Evolutionary conservation across 441 rosid genomes (phyloP).

Genomic region (Erysimum cheiri): DNA sequence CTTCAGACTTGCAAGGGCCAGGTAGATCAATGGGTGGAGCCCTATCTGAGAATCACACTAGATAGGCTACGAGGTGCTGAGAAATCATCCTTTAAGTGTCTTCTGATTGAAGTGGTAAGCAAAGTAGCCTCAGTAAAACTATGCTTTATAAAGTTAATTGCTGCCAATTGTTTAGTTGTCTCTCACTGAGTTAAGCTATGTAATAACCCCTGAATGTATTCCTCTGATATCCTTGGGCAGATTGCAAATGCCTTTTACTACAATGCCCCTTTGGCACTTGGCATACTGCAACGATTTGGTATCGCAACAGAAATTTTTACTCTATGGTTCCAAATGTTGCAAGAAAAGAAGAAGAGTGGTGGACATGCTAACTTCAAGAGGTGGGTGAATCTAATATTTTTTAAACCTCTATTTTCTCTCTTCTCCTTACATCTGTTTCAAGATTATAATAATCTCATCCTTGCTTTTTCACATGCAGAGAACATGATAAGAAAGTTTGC

Average conservation of each 20-base stretch:
- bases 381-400: conserved; percentile 46
- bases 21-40: conserved; percentile 97
- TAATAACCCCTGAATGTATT: conserved; percentile 30
- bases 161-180: background rate
- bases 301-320: conserved; percentile 71
- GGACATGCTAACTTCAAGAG: conserved; percentile 77
- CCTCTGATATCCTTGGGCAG: conserved; percentile 49
- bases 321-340: conserved; percentile 95
- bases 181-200: conserved; percentile 21
- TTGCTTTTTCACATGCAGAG: conserved; percentile 59
- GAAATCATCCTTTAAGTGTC: conserved; percentile 87
- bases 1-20: conserved; percentile 96
- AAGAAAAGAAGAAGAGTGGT: conserved; percentile 90
- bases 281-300: conserved; percentile 79
- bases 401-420: conserved; percentile 15
- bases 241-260: conserved; percentile 94
- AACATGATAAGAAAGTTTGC: conserved; percentile 95
- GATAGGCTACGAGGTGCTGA: conserved; percentile 80
- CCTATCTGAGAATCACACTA: conserved; percentile 81
- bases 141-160: conserved; percentile 9
- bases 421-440: conserved; percentile 3
- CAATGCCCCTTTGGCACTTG: conserved; percentile 74
- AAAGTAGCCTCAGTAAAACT: conserved; percentile 25
- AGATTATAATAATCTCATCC: conserved; percentile 1
- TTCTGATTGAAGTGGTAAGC: conserved; percentile 95